Conservation (phyloP, 441 rosid species). For the Gossypium gossypioides region DNA sequence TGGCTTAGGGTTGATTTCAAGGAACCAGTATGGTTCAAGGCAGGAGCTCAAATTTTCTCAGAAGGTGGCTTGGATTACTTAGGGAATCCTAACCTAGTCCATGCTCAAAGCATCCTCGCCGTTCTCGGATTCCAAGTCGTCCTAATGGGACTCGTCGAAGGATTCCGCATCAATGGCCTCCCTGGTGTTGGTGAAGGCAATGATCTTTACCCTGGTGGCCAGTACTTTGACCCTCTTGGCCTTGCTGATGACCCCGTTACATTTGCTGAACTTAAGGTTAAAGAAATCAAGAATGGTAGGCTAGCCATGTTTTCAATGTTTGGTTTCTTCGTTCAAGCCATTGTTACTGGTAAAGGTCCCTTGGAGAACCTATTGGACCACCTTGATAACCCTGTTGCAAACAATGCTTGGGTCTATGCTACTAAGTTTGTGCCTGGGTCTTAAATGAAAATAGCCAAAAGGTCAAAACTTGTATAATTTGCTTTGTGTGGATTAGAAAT, state of each 20-base stretch:
- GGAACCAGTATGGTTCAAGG: constrained; percentile 95
- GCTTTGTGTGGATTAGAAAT: constrained; percentile 3
- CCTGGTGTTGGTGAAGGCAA: constrained; percentile 89
- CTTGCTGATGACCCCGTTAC: constrained; percentile 79
- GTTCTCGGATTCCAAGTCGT: constrained; percentile 78
- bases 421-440: constrained; percentile 85
- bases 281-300: constrained; percentile 88
- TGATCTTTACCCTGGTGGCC: constrained; percentile 88
- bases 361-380: constrained; percentile 83
- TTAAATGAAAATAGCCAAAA: constrained; percentile 10
- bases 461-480: background rate
- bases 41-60: constrained; percentile 92
- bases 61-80: constrained; percentile 95
- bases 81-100: constrained; percentile 93
- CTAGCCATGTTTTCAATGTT: constrained; percentile 96
- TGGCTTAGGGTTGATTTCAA: constrained; percentile 81
- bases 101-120: constrained; percentile 92
- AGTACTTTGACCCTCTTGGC: constrained; percentile 81
- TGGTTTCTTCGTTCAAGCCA: constrained; percentile 93
- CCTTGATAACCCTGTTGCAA: constrained; percentile 79
- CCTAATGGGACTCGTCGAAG: constrained; percentile 88
- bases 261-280: constrained; percentile 88
- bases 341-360: constrained; percentile 92
- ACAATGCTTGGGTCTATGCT: constrained; percentile 91
- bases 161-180: constrained; percentile 85